Base-by-base conservation (phyloP, 192 early-diverging fungal genomes). In the Umbelopsis ramanniana region DNA sequence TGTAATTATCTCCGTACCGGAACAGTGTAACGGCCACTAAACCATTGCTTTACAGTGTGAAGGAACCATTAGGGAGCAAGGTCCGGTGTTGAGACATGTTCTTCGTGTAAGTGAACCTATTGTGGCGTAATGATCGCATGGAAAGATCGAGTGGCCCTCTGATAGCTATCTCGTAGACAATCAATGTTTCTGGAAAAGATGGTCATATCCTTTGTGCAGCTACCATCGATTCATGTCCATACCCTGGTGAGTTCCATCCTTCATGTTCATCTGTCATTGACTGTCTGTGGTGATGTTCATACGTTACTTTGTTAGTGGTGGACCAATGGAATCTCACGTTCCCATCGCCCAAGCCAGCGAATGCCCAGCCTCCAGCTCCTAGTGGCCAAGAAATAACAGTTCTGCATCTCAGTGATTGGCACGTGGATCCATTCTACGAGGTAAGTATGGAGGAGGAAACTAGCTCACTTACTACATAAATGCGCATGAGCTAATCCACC, bases 401-500 rank as follows among this genome's bases (percentile, higher is more conserved):
- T 15, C 66, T 86, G 33, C 85, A 86, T 55, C 70, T 86, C 26
- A 82, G 81, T n/a, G 85, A 86, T 74, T 86, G 84, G 82, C 85
- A 86, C 69, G 74, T 84, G 11, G 85, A 86, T 46, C 85, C 85
- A 4, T 43, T 77, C 6, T 86, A 86, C 40, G 53, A 77, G 26
- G 72, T 80, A 47, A 63, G 35, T 47, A 33, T 60, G 15, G 26
- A 23, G 21, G 24, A n/a, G 19, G 40, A 52, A 2, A 43, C 6
- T 43, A 3, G 38, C 38, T 40, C 38, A n/a, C 38, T 6, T 50
- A 3, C 19, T 6, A 2, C n/a, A 50, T 50, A 17, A 0, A 17
- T 17, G 9, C 6, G 17, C 48, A 50, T 50, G 14, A 46, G 46
- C 15, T 19, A 6, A 40, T 48, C 70, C 10, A 14, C 50, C 71